Percentiles rank a stretch among this genome's conserved stretches.
Evolutionary conservation across 495 filamentous ascomycete species (phyloP).

Genomic region (Rhizodiscina lignyota): DNA sequence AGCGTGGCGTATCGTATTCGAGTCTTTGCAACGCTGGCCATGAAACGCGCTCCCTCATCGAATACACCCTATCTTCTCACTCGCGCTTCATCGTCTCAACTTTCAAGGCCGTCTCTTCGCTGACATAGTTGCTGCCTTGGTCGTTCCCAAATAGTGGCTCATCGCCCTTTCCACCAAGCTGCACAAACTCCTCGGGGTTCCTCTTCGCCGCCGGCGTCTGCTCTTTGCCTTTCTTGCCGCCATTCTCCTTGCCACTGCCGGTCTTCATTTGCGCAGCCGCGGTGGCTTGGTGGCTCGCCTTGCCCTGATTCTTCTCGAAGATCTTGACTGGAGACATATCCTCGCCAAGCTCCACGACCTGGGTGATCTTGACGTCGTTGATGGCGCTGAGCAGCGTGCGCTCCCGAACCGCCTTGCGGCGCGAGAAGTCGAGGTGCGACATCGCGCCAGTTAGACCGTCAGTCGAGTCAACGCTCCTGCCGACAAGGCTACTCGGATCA

Average conservation of each 20-base stretch:
- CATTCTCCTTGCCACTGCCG: conserved; percentile 2
- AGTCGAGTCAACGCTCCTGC: conserved; percentile 35
- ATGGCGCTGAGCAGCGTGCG: conserved; percentile 71
- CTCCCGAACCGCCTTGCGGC: conserved; percentile 62
- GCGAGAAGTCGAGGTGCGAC: conserved; percentile 64
- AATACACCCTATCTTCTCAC: no score
- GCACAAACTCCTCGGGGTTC: conserved; percentile 56
- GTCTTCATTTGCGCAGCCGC: not conserved
- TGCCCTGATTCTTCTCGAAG: conserved; percentile 53
- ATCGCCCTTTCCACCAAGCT: conserved; percentile 72
- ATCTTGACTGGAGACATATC: conserved; percentile 51
- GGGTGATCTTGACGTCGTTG: conserved; percentile 57
- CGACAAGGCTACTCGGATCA: conserved; percentile 11
- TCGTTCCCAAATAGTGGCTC: conserved; percentile 55
- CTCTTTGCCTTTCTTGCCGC: conserved; percentile 28
- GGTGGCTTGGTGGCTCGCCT: conserved; percentile 4
- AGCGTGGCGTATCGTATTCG: no score
- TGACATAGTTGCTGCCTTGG: conserved; percentile 27
- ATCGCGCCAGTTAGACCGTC: conserved; percentile 77
- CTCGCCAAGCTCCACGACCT: conserved; percentile 36
- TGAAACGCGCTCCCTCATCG: no score
- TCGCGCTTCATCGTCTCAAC: not conserved
- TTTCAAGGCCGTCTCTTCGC: conserved; percentile 9
- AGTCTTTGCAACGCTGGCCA: no score
- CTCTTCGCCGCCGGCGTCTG: conserved; percentile 44